phyloP scores from a whole-genome alignment of 768 basidiomycete species.

The Hemileccinum impolitum region DNA sequence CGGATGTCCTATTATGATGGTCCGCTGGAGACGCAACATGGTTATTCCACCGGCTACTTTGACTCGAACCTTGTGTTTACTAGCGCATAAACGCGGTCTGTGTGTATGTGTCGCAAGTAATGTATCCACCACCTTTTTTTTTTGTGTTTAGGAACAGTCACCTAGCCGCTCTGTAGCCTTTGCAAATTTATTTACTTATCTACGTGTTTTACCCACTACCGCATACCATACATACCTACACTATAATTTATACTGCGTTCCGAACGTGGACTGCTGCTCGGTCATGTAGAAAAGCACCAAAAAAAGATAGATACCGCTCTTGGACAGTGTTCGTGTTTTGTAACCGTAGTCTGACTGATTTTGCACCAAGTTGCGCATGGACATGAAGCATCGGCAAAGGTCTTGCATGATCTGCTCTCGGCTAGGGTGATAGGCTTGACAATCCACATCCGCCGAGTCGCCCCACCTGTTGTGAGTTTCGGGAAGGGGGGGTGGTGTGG shows the following conservation, averaged over 20 bases:
- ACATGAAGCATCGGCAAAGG: no score
- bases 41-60: slow-evolving; percentile 20
- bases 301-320: neutral
- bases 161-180: slow-evolving; percentile 22
- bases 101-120: slow-evolving; percentile 9
- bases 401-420: no score
- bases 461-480: no score
- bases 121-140: slow-evolving; percentile 14
- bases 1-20: slow-evolving; percentile 29
- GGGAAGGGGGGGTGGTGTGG: no score
- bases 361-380: no score
- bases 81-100: slow-evolving; percentile 15
- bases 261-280: slow-evolving; percentile 1
- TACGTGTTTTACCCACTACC: slow-evolving; percentile 5
- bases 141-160: slow-evolving; percentile 17
- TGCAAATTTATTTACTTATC: slow-evolving; percentile 27
- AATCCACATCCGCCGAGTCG: no score
- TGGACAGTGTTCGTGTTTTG: neutral
- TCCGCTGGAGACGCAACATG: slow-evolving; percentile 19
- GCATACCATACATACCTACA: slow-evolving; percentile 13
- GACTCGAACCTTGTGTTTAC: slow-evolving; percentile 24
- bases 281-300: slow-evolving; percentile 8
- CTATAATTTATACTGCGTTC: slow-evolving; percentile 16
- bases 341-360: no score
- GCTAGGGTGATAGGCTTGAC: no score